phyloP scores from a whole-genome alignment of 2,329 filamentous ascomycete species.

The Ophiocordyceps camponoti-leonardi region DNA sequence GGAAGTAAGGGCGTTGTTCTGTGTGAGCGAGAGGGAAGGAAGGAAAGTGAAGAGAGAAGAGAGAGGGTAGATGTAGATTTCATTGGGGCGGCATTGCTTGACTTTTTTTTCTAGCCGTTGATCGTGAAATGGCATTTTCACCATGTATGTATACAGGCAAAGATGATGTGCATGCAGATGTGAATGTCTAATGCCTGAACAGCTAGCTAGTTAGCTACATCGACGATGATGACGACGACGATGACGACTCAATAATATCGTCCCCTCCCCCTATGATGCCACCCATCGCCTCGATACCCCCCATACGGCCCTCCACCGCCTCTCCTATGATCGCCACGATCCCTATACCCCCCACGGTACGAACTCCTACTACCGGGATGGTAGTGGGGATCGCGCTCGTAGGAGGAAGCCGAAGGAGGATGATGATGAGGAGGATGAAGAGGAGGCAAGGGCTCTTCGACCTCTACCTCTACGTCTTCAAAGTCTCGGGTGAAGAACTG shows the following conservation, averaged over 20 bases:
- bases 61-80: neutral
- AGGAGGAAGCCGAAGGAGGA: conserved; percentile 5
- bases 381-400: conserved; percentile 1
- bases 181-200: too few relatives aligned
- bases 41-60: neutral
- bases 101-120: too few relatives aligned
- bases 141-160: too few relatives aligned
- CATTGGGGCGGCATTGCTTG: too few relatives aligned
- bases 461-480: conserved; percentile 62
- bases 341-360: conserved; percentile 9
- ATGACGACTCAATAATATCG: conserved; percentile 11
- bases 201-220: too few relatives aligned
- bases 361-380: neutral
- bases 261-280: conserved; percentile 15
- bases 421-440: too few relatives aligned
- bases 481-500: conserved; percentile 57
- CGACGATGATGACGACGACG: too few relatives aligned
- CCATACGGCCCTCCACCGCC: conserved; percentile 16
- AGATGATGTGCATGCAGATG: too few relatives aligned
- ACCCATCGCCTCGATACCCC: conserved; percentile 14
- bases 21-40: neutral
- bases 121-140: too few relatives aligned
- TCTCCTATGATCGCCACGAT: conserved; percentile 9
- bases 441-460: conserved; percentile 42
- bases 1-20: neutral